phyloP scores from a whole-genome alignment of 140 eudicot genomes.

The Senecio squalidus region DNA sequence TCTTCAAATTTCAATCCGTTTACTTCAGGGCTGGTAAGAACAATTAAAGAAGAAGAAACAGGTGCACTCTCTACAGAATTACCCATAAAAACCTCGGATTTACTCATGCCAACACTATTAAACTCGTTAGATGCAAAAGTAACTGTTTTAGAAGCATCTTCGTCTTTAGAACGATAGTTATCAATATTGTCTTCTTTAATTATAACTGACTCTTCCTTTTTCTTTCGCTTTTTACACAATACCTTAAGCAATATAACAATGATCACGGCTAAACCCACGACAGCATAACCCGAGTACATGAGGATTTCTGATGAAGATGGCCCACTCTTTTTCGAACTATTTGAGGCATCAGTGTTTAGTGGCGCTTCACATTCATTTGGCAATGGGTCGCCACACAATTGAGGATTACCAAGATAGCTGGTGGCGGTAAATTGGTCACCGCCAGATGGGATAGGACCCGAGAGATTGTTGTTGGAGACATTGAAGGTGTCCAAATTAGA shows the following conservation, averaged over 20 bases:
- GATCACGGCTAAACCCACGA: constrained; percentile 38
- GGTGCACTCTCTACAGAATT: constrained; percentile 30
- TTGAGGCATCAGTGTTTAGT: constrained; percentile 9
- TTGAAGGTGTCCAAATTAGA: constrained; percentile 31
- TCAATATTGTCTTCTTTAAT: constrained; percentile 14
- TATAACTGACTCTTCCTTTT: constrained; percentile 18
- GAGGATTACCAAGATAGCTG: constrained; percentile 42
- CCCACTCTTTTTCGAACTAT: constrained; percentile 16
- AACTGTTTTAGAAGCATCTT: constrained; percentile 27
- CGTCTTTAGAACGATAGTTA: constrained; percentile 21
- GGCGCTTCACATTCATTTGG: constrained; percentile 34
- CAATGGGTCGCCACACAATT: constrained; percentile 54
- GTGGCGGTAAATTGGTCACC: constrained; percentile 30
- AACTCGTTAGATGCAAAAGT: constrained; percentile 34
- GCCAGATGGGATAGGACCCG: constrained; percentile 47
- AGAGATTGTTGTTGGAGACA: constrained; percentile 48
- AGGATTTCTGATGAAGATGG: constrained; percentile 40
- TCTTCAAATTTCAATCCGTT: constrained; percentile 64
- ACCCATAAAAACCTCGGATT: constrained; percentile 31
- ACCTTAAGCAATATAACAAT: constrained; percentile 32
- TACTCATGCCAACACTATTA: constrained; percentile 26
- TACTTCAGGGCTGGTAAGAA: constrained; percentile 56
- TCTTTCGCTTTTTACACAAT: constrained; percentile 34
- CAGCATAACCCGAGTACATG: constrained; percentile 52
- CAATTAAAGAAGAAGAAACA: constrained; percentile 45